Evolutionary conservation across 1,284 basidiomycete genomes (phyloP), one percentile per base, ranked within the genome.

Genomic region (Garcileccinum viscosum): DNA sequence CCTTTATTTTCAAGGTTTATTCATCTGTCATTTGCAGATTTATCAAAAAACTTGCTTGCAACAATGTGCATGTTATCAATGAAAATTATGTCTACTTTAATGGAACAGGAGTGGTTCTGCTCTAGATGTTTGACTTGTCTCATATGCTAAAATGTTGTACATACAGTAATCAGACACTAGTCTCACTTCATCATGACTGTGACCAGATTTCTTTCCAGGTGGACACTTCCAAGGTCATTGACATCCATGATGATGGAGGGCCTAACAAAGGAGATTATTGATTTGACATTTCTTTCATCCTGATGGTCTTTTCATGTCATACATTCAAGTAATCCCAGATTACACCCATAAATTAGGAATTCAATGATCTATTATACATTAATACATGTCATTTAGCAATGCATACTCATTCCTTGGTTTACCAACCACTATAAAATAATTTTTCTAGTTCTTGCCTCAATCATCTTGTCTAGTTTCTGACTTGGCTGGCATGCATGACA

Each of bases 221-320:
- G 30, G 90, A 92, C 72, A 86, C 93, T 42, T 87, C 86, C 81
- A 93, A 91, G 77, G 89, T 94, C 8, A 87, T 97, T 68, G 94
- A 96, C 73, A 84, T 95, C 35, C 83, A 90, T 33, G 95, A 96
- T 64, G 95, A 93, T 1, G 4, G 95, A 96, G 75, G 86, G 87
- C 32, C 83, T 97, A 56, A 96, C 94, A 27, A 90, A 89, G 74
- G 89, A 92, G 59, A 79, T 77, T 12, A 85, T 97, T 59, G 89
- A 96, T 73, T 80, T 87, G 22, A 88, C 89, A 71, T 81, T 96
- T 59, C 82, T 89, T 12, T 59, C 65, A 22, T 72, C 64, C 9
- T 73, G 47, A 77, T 8, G 12, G 14, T n/a, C 70, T 33, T 60
- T 24, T n/a, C 33, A n/a, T 59, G 24, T 63, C 17, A 61, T 42